Percentiles rank a stretch among this genome's conserved stretches.
phyloP scores from a whole-genome alignment of 805 yeast species.

The Zygotorulaspora chibaensis region DNA sequence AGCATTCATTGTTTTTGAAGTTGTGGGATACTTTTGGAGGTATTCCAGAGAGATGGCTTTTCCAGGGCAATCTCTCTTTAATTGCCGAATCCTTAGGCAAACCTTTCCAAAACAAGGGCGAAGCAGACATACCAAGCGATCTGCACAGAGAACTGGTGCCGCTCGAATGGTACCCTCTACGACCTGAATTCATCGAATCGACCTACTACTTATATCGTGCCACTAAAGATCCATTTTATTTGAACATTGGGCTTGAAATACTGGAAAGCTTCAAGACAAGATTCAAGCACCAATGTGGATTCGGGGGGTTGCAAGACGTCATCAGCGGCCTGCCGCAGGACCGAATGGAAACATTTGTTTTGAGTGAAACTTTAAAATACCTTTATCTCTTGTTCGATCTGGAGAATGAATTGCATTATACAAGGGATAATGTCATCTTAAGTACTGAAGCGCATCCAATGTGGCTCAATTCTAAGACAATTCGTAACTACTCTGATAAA shows the following conservation, averaged over 20 bases:
- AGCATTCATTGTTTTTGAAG: conserved; percentile 62
- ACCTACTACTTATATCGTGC: conserved; percentile 80
- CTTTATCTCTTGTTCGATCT: conserved; percentile 74
- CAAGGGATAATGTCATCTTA: conserved; percentile 45
- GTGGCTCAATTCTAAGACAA: conserved; percentile 51
- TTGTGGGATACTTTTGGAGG: conserved; percentile 77
- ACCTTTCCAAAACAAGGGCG: neutral
- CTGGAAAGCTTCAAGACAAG: conserved; percentile 49
- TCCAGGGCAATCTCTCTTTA: conserved; percentile 12
- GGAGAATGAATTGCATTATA: conserved; percentile 49
- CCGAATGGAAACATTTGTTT: conserved; percentile 87
- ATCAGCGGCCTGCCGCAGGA: conserved; percentile 59
- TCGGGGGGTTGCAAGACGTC: conserved; percentile 69
- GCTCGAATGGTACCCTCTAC: conserved; percentile 85
- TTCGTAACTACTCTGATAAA: conserved; percentile 26
- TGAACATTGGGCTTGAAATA: conserved; percentile 67
- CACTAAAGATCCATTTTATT: conserved; percentile 78
- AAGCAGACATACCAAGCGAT: neutral
- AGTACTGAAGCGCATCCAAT: conserved; percentile 92
- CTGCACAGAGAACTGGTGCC: conserved; percentile 38
- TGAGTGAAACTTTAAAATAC: conserved; percentile 84
- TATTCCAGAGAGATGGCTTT: conserved; percentile 86
- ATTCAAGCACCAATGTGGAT: conserved; percentile 69
- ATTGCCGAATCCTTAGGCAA: neutral
- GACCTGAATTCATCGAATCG: conserved; percentile 91